Percentiles rank a stretch among this genome's conserved stretches.
These are phyloP conservation scores for Cyanidioschyzon merolae DNA, from an alignment of 23 red algal genomes.

Conservation along the genomic window DNA sequence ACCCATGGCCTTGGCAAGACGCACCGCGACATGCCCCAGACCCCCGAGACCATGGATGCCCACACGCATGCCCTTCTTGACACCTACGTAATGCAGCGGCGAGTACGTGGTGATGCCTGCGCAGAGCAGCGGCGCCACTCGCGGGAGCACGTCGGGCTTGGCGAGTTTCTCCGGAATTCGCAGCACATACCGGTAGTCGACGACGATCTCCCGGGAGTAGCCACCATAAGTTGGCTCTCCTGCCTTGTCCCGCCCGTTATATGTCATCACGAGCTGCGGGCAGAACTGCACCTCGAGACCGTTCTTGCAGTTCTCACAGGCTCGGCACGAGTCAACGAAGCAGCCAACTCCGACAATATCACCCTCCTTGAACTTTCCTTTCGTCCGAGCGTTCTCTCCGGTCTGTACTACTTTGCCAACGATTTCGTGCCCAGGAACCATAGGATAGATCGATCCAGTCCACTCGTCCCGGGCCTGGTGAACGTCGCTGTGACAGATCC, in stretches of 20 bases:
- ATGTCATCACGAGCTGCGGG: background rate
- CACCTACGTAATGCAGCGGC: conserved; percentile 19
- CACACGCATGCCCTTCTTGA: conserved; percentile 25
- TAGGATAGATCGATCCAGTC: background rate
- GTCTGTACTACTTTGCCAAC: conserved; percentile 10
- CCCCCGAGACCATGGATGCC: conserved; percentile 31
- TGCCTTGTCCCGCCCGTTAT: background rate
- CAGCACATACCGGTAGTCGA: conserved; percentile 16
- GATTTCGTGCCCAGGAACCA: conserved; percentile 28
- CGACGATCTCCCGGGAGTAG: conserved; percentile 14
- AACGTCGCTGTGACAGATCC: conserved; percentile 28
- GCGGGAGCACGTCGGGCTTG: background rate
- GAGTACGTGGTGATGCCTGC: conserved; percentile 38
- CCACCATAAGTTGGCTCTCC: conserved; percentile 19
- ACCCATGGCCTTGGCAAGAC: conserved; percentile 42
- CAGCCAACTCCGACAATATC: conserved; percentile 1
- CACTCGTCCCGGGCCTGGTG: conserved; percentile 25
- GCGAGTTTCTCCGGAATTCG: conserved; percentile 26
- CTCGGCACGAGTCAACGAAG: conserved; percentile 16
- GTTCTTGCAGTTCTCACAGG: conserved; percentile 8
- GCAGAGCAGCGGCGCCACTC: conserved; percentile 33
- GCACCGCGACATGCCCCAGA: conserved; percentile 29
- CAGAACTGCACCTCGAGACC: background rate
- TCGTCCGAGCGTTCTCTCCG: background rate
- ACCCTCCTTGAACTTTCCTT: conserved; percentile 11